phyloP scores from a whole-genome alignment of 176 grass and related monocot species.

The Alloteropsis semialata region DNA sequence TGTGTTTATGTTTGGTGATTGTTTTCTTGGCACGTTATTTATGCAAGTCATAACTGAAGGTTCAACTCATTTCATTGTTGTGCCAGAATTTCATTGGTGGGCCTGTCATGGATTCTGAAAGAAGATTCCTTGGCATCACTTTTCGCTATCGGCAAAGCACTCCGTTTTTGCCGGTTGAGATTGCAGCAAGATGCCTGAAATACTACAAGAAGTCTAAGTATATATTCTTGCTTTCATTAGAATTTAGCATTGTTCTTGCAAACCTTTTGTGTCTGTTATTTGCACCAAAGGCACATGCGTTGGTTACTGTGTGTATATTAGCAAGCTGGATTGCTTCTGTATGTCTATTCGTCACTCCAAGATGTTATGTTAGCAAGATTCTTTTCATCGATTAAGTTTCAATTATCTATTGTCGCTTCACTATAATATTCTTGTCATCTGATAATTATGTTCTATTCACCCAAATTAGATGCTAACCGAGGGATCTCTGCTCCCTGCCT shows the following conservation, averaged over 20 bases:
- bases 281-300: not conserved
- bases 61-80: not conserved
- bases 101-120: slow-evolving; percentile 6
- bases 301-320: not conserved
- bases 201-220: too few species aligned
- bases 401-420: not conserved
- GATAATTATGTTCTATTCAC: not conserved
- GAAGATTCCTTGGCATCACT: too few species aligned
- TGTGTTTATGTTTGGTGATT: not conserved
- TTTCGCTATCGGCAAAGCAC: too few species aligned
- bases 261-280: not conserved
- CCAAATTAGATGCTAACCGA: not conserved
- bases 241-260: not conserved
- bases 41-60: not conserved
- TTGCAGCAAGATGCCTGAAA: too few species aligned
- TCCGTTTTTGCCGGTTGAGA: too few species aligned
- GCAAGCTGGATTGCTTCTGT: not conserved
- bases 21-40: not conserved
- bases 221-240: too few species aligned
- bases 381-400: not conserved
- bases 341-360: not conserved
- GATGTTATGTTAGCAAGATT: not conserved
- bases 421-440: not conserved
- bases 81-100: not conserved
- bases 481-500: not conserved